Base-by-base conservation (phyloP, 129 eudicot species). In the Helianthus tuberosus region DNA sequence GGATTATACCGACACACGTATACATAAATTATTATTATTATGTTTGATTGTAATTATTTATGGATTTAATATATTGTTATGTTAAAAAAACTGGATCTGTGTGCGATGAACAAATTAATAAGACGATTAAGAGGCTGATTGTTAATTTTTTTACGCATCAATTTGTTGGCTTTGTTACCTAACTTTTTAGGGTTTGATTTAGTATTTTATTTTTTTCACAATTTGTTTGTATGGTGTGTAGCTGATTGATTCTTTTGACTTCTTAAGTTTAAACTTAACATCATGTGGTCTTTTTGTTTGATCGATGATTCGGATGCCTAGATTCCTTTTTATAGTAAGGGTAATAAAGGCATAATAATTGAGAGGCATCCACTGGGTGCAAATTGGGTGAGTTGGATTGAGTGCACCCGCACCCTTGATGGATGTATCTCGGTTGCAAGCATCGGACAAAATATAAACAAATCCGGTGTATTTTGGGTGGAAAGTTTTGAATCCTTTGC, bases 371-470 rank as follows among this genome's bases (percentile, higher is more conserved):
- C 8, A 55, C 41, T 50, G 54, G 50, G 48, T 53, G 67, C 61
- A 32, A 46, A 41, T 66, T 55, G 38, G 66, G 73, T 66, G 20
- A 29, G 17, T 48, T 55, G 67, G 74, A 71, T 55, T 27, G 58
- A 54, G 48, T 75, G 80, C 67, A 29, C 11, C 57, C 66, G 80
- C 67, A 29, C 11, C 57, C 66, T 41, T 41, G 8, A 41, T 75
- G 65, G 8, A 75, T 15, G 63, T 13, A 32, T 74, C 60, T 32
- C 36, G 36, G 2, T 11, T 63, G 47, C 8, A 25, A 41, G 11
- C 54, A 65, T 51, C 64, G 68, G 66, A 15, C 23, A 27, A 46
- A 73, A 23, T n/a, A 29, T 53, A 43, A 58, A 27, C 73, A 75
- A 36, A 15, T 5, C 25, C 39, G 43, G 44, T 74, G 71, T 6